phyloP scores from a whole-genome alignment of 306 rosid species.

The Vicia villosa region DNA sequence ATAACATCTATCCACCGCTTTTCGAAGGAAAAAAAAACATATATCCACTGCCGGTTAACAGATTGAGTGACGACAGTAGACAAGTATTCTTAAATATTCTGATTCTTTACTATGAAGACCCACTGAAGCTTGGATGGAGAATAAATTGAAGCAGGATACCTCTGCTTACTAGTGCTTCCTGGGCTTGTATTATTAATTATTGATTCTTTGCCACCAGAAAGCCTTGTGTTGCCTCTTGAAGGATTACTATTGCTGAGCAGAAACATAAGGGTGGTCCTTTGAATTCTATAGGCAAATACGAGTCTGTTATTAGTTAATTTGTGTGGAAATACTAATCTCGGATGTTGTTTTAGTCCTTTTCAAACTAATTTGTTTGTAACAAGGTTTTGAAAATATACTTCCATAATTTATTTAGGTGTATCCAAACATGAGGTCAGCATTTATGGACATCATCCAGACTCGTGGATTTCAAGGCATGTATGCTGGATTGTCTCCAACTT shows the following conservation, averaged over 20 bases:
- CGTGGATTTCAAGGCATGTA: constrained; percentile 85
- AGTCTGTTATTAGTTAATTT: constrained; percentile 19
- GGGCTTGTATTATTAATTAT: not conserved
- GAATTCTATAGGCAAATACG: not conserved
- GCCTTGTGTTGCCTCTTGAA: constrained; percentile 1
- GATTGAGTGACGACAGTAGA: not conserved
- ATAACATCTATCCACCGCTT: not conserved
- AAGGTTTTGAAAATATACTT: constrained; percentile 31
- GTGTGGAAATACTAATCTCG: constrained; percentile 9
- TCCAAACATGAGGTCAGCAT: constrained; percentile 94
- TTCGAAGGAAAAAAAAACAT: too few species aligned
- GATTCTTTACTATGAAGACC: constrained; percentile 11
- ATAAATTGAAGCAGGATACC: not conserved
- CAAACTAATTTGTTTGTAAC: constrained; percentile 23
- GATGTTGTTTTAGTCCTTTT: constrained; percentile 11
- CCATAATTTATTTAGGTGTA: constrained; percentile 60
- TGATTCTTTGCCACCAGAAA: constrained; percentile 4
- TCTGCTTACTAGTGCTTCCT: too few species aligned
- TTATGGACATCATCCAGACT: constrained; percentile 56
- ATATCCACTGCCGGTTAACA: not conserved
- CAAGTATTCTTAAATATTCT: not conserved
- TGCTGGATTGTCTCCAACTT: constrained; percentile 87
- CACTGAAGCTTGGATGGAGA: constrained; percentile 1
- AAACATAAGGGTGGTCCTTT: constrained; percentile 11
- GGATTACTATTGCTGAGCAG: not conserved